A percentile compares a stretch with the other conserved stretches of the same genome.
Conservation (phyloP, 306 rosid species). For the Argentina anserina region DNA sequence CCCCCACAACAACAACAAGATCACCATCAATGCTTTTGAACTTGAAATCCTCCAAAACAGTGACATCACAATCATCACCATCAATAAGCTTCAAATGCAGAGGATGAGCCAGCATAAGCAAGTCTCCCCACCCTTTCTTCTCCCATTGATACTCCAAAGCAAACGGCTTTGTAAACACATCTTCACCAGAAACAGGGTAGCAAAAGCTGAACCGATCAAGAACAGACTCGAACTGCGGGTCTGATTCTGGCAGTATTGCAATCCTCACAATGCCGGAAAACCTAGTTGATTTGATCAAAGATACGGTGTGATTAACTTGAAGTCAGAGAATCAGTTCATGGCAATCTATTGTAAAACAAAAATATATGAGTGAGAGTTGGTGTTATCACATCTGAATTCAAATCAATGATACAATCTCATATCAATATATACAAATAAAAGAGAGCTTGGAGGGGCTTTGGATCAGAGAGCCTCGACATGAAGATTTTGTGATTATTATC, state of each 20-base stretch:
- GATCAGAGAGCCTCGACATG: no score
- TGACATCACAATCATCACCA: slow-evolving; percentile 22
- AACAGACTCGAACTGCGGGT: slow-evolving; percentile 25
- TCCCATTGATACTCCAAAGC: slow-evolving; percentile 68
- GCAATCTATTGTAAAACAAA: no score
- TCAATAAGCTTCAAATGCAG: slow-evolving; percentile 60
- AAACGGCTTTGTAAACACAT: slow-evolving; percentile 50
- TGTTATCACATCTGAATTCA: no score
- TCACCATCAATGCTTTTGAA: slow-evolving; percentile 85
- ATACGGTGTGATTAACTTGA: slow-evolving; percentile 15
- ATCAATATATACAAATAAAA: no score
- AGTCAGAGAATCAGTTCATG: no score
- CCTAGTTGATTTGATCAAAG: slow-evolving; percentile 46
- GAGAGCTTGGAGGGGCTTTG: no score
- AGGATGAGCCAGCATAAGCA: slow-evolving; percentile 82
- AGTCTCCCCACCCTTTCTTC: slow-evolving; percentile 64
- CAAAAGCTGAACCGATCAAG: slow-evolving; percentile 61
- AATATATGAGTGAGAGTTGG: no score
- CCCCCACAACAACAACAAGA: slow-evolving; percentile 79
- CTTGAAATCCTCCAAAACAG: slow-evolving; percentile 52
- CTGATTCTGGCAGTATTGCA: slow-evolving; percentile 47
- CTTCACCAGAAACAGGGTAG: slow-evolving; percentile 76
- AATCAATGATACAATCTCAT: no score
- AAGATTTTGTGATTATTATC: no score
- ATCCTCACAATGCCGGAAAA: slow-evolving; percentile 69